phyloP scores from a whole-genome alignment of 108 stramenopile species.

The Asterionellopsis glacialis region DNA sequence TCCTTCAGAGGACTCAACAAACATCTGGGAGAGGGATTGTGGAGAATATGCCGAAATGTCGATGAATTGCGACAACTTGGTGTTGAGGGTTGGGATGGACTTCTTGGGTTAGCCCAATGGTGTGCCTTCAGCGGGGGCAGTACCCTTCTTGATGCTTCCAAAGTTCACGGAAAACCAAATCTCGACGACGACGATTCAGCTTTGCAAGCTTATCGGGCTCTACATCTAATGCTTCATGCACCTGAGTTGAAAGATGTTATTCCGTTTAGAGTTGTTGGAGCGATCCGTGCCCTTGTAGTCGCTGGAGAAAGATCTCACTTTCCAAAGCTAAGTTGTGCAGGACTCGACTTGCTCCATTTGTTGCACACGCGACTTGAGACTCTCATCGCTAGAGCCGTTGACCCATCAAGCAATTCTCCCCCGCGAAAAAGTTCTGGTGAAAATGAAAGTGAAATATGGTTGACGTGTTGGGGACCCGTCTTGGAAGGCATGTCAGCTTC shows the following conservation, averaged over 20 bases:
- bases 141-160: not conserved
- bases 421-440: constrained; percentile 24
- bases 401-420: constrained; percentile 2
- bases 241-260: constrained; percentile 53
- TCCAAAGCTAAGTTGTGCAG: constrained; percentile 75
- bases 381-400: constrained; percentile 9
- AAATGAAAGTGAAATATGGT: not conserved
- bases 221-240: constrained; percentile 70
- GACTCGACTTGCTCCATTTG: constrained; percentile 69
- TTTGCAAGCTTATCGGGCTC: constrained; percentile 69
- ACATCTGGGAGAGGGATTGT: constrained; percentile 73
- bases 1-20: constrained; percentile 37
- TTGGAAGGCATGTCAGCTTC: constrained; percentile 64
- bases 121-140: constrained; percentile 55
- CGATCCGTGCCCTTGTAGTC: constrained; percentile 46
- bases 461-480: constrained; percentile 46
- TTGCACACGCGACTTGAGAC: constrained; percentile 39
- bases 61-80: constrained; percentile 51
- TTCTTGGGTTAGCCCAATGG: constrained; percentile 62
- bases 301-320: constrained; percentile 52
- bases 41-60: constrained; percentile 65
- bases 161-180: constrained; percentile 18
- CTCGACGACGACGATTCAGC: constrained; percentile 77
- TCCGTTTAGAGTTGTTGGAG: constrained; percentile 36
- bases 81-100: constrained; percentile 63